Conservation (phyloP, 768 basidiomycete genomes). For the Agaricus blazei region DNA sequence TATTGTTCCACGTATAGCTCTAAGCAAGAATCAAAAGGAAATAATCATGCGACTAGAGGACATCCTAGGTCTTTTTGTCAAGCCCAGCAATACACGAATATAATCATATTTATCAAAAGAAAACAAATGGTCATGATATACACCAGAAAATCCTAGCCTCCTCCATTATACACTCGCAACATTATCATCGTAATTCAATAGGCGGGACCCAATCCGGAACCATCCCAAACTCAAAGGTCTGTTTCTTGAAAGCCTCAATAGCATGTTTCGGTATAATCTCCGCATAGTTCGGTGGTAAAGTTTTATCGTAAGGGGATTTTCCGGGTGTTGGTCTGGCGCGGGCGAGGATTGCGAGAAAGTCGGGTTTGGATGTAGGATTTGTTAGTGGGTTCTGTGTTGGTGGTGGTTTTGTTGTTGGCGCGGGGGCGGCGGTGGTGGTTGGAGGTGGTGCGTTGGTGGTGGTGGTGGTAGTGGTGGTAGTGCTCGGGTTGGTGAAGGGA, state of each 20-base stretch:
- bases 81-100: too few relatives aligned
- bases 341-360: conserved; percentile 8
- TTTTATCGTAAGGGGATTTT: conserved; percentile 47
- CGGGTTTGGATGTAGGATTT: conserved; percentile 2
- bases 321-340: conserved; percentile 37
- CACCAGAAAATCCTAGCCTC: background rate
- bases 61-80: too few relatives aligned
- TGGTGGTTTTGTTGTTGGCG: background rate
- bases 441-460: background rate
- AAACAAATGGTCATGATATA: too few relatives aligned
- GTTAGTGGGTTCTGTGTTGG: background rate
- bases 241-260: conserved; percentile 47
- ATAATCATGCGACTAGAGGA: too few relatives aligned
- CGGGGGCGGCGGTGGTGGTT: background rate
- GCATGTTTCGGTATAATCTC: conserved; percentile 45
- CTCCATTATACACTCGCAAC: background rate
- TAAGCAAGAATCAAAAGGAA: too few relatives aligned
- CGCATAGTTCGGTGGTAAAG: conserved; percentile 57
- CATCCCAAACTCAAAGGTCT: conserved; percentile 61
- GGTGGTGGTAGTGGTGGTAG: background rate
- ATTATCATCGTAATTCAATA: conserved; percentile 36
- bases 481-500: background rate
- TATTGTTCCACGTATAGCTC: too few relatives aligned
- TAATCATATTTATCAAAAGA: too few relatives aligned
- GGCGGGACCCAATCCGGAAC: conserved; percentile 78